These are phyloP conservation scores for Pelargonium fulgidum DNA, from an alignment of 441 rosid genomes.

Conservation along the genomic window DNA sequence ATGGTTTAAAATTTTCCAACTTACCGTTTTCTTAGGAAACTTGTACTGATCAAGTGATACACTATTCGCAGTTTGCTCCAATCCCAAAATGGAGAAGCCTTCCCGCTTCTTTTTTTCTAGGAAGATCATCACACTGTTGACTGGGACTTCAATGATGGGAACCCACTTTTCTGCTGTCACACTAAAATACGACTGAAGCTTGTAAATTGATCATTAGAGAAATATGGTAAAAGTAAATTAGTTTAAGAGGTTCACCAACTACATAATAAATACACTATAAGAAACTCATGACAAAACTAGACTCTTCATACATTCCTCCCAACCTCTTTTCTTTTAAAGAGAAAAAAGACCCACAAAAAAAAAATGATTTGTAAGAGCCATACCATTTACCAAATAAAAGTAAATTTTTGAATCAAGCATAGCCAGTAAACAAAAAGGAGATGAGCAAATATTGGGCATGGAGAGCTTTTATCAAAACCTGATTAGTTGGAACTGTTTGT, in stretches of 20 bases:
- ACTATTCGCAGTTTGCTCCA: slow-evolving; percentile 94
- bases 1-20: slow-evolving; percentile 16
- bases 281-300: neutral
- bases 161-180: slow-evolving; percentile 99
- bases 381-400: neutral
- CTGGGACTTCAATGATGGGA: slow-evolving; percentile 82
- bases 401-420: neutral
- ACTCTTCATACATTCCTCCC: neutral
- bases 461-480: slow-evolving; percentile 41
- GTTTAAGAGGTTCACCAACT: neutral
- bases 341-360: neutral
- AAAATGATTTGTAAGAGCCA: neutral
- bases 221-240: slow-evolving; percentile 5
- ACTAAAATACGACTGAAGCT: slow-evolving; percentile 35
- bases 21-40: slow-evolving; percentile 76
- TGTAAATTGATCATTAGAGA: slow-evolving; percentile 10
- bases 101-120: slow-evolving; percentile 80
- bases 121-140: slow-evolving; percentile 61
- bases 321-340: neutral
- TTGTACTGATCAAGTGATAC: slow-evolving; percentile 57
- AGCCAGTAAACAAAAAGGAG: neutral
- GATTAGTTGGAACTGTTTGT: slow-evolving; percentile 91
- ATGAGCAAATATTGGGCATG: neutral
- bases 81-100: slow-evolving; percentile 86
- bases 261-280: neutral